Evolutionary conservation across 2,329 filamentous ascomycete genomes (phyloP), one percentile per base, ranked within the genome.

Genomic region (Macrophomina phaseolina): DNA sequence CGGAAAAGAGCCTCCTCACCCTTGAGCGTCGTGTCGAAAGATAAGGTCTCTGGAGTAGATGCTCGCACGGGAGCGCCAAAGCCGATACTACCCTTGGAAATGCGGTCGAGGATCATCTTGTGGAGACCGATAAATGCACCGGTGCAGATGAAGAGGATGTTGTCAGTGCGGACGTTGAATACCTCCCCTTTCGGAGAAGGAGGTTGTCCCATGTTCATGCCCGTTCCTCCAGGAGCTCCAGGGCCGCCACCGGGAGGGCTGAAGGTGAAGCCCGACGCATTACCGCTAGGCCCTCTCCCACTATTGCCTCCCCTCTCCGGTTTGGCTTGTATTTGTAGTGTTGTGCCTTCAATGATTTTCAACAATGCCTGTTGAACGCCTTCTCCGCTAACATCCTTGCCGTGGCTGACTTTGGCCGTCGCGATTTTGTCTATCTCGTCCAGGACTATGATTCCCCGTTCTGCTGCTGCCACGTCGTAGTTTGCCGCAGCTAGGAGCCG

Each of bases 381-480:
- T 81, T 98, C 95, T 28, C 95, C 95, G 18, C 94, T 92, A 2
- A 99, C 95, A 74, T 99, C 95, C 72, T 96, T 91, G 23, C 94
- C 94, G 68, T 97, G 93, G 68, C 88, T 89, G 16, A 94, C 91
- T 76, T 95, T 94, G 32, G 92, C 89, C 45, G 91, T 92, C 1
- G 95, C 94, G 67, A 98, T 94, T 81, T 99, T 99, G 82, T 99
- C 95, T 65, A 99, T 93, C 80, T 99, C 95, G 72, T 99, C 95
- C 23, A 99, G 84, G 66, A 97, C 95, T 55, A 99, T 93, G 66
- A 99, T 98, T 5, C 95, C 95, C 64, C 92, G 88, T 76, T 99
- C 94, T 7, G 93, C 90, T 65, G 90, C 89, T 67, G 89, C 88
- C 34, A 95, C 87, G 71, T 97, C 91, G 78, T 97, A 97, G 76